A percentile compares a stretch with the other conserved stretches of the same genome.
phyloP scores from a whole-genome alignment of 208 protist species.

The Trypanosoma rangeli region DNA sequence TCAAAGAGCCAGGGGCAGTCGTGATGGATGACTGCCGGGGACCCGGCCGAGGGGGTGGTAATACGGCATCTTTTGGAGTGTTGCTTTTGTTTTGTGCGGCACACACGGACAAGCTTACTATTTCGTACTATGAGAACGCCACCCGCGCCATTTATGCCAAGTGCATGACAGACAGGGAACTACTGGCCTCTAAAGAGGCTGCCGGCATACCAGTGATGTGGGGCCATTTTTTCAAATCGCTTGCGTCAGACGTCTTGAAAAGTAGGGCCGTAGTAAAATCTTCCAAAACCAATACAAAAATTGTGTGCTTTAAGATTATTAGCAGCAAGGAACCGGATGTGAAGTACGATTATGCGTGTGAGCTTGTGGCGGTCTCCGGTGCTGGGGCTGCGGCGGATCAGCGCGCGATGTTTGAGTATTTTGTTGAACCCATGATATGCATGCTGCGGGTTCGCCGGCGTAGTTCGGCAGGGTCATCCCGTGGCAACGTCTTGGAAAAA shows the following conservation, averaged over 20 bases:
- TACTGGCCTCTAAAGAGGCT: slow-evolving; percentile 53
- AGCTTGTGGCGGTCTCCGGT: slow-evolving; percentile 52
- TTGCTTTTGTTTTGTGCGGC: slow-evolving; percentile 69
- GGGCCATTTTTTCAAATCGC: slow-evolving; percentile 87
- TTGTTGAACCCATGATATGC: slow-evolving; percentile 61
- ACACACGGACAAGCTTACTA: slow-evolving; percentile 49
- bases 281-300: slow-evolving; percentile 29
- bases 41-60: slow-evolving; percentile 8
- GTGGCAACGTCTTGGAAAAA: background rate
- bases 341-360: slow-evolving; percentile 53
- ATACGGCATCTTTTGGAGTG: slow-evolving; percentile 27
- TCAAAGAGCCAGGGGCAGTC: slow-evolving; percentile 75
- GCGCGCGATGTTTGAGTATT: slow-evolving; percentile 47
- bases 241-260: slow-evolving; percentile 78
- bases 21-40: slow-evolving; percentile 53
- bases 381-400: slow-evolving; percentile 25
- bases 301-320: slow-evolving; percentile 56
- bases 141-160: slow-evolving; percentile 58
- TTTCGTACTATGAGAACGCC: slow-evolving; percentile 61
- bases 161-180: slow-evolving; percentile 66
- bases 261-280: slow-evolving; percentile 46
- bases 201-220: slow-evolving; percentile 54
- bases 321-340: slow-evolving; percentile 61
- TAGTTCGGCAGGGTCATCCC: background rate
- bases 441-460: slow-evolving; percentile 36